Evolutionary conservation across 2,329 filamentous ascomycete genomes (phyloP).

Genomic region (Claviceps capensis): DNA sequence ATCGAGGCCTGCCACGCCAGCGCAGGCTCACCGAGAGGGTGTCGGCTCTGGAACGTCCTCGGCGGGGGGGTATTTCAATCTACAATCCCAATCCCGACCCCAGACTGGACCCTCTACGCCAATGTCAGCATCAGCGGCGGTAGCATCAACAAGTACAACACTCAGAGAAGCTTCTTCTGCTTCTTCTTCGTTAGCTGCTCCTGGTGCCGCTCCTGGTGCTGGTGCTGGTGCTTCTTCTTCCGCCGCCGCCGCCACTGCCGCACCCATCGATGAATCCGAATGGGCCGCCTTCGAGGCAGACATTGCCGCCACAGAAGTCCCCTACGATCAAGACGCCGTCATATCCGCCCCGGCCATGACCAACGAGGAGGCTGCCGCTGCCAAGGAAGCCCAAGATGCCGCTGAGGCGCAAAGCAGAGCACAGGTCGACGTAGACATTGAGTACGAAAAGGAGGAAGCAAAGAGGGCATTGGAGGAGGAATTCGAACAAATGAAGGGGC

Average conservation of each 20-base stretch:
- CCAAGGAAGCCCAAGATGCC: conserved; percentile 33
- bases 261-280: conserved; percentile 54
- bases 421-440: conserved; percentile 39
- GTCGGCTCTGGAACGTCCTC: conserved; percentile 25
- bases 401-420: conserved; percentile 40
- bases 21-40: conserved; percentile 22
- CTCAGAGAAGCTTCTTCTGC: neutral
- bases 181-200: conserved; percentile 6
- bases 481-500: conserved; percentile 69
- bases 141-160: conserved; percentile 4
- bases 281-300: conserved; percentile 84
- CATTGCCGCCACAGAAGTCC: conserved; percentile 38
- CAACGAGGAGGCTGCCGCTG: conserved; percentile 45
- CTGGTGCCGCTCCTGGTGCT: conserved; percentile 7
- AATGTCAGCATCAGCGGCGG: conserved; percentile 17
- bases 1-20: conserved; percentile 47
- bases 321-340: conserved; percentile 35
- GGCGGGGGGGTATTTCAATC: conserved; percentile 13
- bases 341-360: conserved; percentile 58
- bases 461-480: conserved; percentile 59
- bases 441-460: conserved; percentile 64
- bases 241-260: conserved; percentile 9
- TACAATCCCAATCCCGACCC: conserved; percentile 2
- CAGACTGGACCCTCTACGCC: conserved; percentile 7
- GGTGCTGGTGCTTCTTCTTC: conserved; percentile 3